phyloP scores from a whole-genome alignment of 2,329 filamentous ascomycete genomes.

The Elsinoe batatas region DNA sequence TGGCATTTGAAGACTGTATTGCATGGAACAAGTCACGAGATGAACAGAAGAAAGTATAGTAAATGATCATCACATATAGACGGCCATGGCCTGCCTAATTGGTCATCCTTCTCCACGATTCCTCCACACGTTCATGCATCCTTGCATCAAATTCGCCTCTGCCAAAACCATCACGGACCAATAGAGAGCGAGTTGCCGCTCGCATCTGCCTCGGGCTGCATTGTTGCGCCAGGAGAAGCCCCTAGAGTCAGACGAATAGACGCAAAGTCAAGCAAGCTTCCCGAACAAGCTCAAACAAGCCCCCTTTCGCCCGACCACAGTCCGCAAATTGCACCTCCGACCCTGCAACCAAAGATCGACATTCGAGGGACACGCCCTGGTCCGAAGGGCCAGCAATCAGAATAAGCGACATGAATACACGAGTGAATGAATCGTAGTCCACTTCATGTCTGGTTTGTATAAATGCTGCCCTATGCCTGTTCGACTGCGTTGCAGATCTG shows the following conservation, averaged over 20 bases:
- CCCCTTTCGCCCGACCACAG: neutral
- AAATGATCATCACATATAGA: slow-evolving; percentile 3
- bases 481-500: slow-evolving; percentile 12
- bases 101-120: neutral
- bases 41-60: neutral
- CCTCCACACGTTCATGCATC: neutral
- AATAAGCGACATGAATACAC: slow-evolving; percentile 3
- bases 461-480: slow-evolving; percentile 8
- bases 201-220: neutral
- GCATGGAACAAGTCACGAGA: slow-evolving; percentile 56
- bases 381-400: slow-evolving; percentile 6
- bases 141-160: neutral
- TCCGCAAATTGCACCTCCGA: neutral
- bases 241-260: neutral
- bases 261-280: slow-evolving; percentile 8
- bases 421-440: neutral
- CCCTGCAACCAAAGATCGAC: neutral
- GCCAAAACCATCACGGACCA: slow-evolving; percentile 4
- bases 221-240: neutral
- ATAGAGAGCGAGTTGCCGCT: neutral
- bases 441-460: neutral
- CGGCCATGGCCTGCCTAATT: slow-evolving; percentile 5
- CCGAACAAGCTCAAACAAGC: slow-evolving; percentile 11
- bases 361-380: neutral
- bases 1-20: slow-evolving; percentile 82